Conservation (phyloP, 495 filamentous ascomycete species). For the Lophium mytilinum region DNA sequence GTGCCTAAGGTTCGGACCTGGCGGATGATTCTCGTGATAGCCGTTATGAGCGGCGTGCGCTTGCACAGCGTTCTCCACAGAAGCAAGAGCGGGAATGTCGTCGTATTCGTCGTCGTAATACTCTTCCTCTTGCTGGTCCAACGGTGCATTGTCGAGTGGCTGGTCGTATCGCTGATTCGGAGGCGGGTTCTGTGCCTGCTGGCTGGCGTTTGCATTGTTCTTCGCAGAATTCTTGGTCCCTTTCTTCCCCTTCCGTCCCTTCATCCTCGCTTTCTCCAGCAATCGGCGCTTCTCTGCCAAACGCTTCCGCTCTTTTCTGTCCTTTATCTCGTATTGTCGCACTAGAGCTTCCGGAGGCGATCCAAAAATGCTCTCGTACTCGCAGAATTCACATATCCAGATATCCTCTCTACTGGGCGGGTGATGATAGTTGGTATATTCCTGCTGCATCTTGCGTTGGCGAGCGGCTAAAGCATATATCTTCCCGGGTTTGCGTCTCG, state of each 20-base stretch:
- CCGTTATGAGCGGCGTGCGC: conserved; percentile 4
- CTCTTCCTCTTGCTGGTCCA: conserved; percentile 21
- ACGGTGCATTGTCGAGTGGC: conserved; percentile 10
- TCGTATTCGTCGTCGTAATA: conserved; percentile 25
- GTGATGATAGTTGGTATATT: conserved; percentile 68
- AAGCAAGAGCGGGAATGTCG: conserved; percentile 8
- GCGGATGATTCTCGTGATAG: conserved; percentile 12
- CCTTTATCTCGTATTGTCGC: conserved; percentile 88
- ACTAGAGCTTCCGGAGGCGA: conserved; percentile 75
- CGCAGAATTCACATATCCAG: conserved; percentile 73
- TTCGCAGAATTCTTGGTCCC: conserved; percentile 30
- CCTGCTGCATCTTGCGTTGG: conserved; percentile 59
- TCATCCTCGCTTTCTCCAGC: conserved; percentile 92
- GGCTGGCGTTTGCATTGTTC: conserved; percentile 16
- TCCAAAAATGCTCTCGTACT: conserved; percentile 43
- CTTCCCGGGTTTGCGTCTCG: conserved; percentile 46
- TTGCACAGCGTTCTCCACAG: neutral
- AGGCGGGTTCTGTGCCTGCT: conserved; percentile 16
- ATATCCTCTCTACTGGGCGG: conserved; percentile 65
- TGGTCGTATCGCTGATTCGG: conserved; percentile 14
- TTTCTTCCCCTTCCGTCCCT: conserved; percentile 75
- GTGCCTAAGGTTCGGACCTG: neutral
- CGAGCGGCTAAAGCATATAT: conserved; percentile 57
- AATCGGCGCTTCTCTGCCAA: conserved; percentile 75
- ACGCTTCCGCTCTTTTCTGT: conserved; percentile 72